Base-by-base conservation (phyloP, 2,329 filamentous ascomycete genomes). In the Exophiala lecanii-corni region DNA sequence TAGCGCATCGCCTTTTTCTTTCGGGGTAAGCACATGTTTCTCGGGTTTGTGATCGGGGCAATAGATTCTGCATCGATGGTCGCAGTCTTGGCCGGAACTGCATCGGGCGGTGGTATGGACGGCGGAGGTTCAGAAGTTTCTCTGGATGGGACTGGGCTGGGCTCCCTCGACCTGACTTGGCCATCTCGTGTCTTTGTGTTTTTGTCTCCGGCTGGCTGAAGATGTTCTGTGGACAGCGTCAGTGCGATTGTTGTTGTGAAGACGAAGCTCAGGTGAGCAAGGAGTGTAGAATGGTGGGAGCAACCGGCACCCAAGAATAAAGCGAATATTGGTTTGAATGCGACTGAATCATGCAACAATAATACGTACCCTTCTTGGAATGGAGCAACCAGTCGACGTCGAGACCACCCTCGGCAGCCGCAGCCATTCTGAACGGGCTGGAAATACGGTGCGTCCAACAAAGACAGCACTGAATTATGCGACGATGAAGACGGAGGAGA, bases 371-470 rank as follows among this genome's bases (percentile, higher is more conserved):
- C 83, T 85, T 89, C 52, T 82, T 80, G 56, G 83, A 79, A 61
- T 86, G 84, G 67, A 92, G 85, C 72, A 94, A 84, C 88, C 88
- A 94, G 66, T 84, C 89, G 60, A 94, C 87, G 67, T 94, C 88
- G 59, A 94, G 78, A 55, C 83, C 82, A 31, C 45, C 36, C 20
- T 37, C 49, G 30, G 17, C 38, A 63, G 88, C 81, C 54, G 86
- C 78, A 57, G 84, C 82, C 50, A 53, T 53, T 16, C 30, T 46
- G 12, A 26, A n/a, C n/a, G n/a, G n/a, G n/a, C n/a, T n/a, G n/a
- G n/a, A n/a, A n/a, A n/a, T n/a, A n/a, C n/a, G n/a, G n/a, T n/a
- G n/a, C n/a, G n/a, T n/a, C n/a, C n/a, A n/a, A n/a, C n/a, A n/a
- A n/a, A n/a, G n/a, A n/a, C n/a, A n/a, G n/a, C n/a, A n/a, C n/a